Evolutionary conservation across 805 yeast genomes (phyloP), one percentile per base, ranked within the genome.

Genomic region (Kodamaea sagamina): DNA sequence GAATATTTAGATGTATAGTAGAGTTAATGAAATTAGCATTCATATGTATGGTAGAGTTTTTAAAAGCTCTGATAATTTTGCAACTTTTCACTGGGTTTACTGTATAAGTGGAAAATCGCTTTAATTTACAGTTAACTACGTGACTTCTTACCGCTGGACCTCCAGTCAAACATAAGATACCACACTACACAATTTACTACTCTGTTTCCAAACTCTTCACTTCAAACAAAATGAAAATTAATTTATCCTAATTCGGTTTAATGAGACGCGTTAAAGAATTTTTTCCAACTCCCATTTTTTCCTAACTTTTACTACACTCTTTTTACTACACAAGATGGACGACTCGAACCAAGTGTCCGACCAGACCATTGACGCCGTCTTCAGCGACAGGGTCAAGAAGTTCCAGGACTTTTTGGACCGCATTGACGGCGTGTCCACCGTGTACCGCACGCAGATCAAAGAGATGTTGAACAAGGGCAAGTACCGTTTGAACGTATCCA

Each of bases 371-470:
- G 76, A 71, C 49, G 76, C 73, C 44, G 72, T 68, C 29, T 85
- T 83, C 59, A 82, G 84, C 43, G 97, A 90, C 62, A 82, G 97
- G 50, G 87, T 86, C 15, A 81, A 96, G 58, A 75, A 84, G 52
- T 92, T 92, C 67, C 89, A 86, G 52, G 97, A 92, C 54, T 92
- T 90, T 59, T 68, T 93, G 36, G 86, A 81, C 51, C 73, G 81
- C 17, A 53, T 65, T 43, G 61, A 56, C 44, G 77, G 77, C 44
- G 73, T 70, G 13, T 74, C 76, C 31, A 75, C 85, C 0, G 78
- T 81, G 49, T 87, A 89, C 65, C 77, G 81, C 49, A 84, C 79
- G 41, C 77, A 76, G 39, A 84, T 93, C 50, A 79, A 82, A 51
- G 74, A 79, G 25, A 83, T 93, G 86, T 79, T 90, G 37, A 71